These are phyloP conservation scores for Monilinia fructicola DNA, from an alignment of 2,329 filamentous ascomycete species.

Conservation along the genomic window DNA sequence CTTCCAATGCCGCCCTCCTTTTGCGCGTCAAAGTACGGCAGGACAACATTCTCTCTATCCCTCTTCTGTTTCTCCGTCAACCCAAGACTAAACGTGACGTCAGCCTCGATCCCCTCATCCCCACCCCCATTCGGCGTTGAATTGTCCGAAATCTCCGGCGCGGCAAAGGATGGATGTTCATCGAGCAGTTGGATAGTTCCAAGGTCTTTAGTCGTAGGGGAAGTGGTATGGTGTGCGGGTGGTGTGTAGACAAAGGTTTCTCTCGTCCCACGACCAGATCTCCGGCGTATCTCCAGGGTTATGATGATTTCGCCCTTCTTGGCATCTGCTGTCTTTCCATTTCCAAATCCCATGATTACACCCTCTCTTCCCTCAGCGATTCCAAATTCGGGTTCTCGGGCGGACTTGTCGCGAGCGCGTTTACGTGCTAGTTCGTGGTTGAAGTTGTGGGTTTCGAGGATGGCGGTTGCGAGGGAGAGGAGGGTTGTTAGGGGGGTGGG, in stretches of 20 bases:
- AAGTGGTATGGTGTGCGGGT: constrained; percentile 17
- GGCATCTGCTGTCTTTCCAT: constrained; percentile 31
- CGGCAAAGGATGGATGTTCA: constrained; percentile 71
- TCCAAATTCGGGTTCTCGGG: constrained; percentile 75
- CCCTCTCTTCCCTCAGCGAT: constrained; percentile 77
- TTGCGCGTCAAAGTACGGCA: constrained; percentile 97
- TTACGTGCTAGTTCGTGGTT: constrained; percentile 72
- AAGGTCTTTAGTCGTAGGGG: constrained; percentile 25
- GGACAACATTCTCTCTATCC: constrained; percentile 82
- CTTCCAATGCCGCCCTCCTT: constrained; percentile 74
- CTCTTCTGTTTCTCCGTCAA: constrained; percentile 87
- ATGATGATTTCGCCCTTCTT: constrained; percentile 62
- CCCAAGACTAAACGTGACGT: constrained; percentile 80
- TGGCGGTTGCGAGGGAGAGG: constrained; percentile 82
- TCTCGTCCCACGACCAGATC: constrained; percentile 43
- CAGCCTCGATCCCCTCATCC: constrained; percentile 51
- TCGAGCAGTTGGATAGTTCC: constrained; percentile 58
- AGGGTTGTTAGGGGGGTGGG: constrained; percentile 72
- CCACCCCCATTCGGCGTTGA: constrained; percentile 32
- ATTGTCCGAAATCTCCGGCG: constrained; percentile 41
- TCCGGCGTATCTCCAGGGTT: constrained; percentile 81
- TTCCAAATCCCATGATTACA: constrained; percentile 57
- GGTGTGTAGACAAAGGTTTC: constrained; percentile 62
- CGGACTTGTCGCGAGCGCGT: constrained; percentile 71
- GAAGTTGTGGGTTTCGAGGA: constrained; percentile 72